phyloP scores from a whole-genome alignment of 2,329 filamentous ascomycete genomes.

The Purpureocillium lavendulum region DNA sequence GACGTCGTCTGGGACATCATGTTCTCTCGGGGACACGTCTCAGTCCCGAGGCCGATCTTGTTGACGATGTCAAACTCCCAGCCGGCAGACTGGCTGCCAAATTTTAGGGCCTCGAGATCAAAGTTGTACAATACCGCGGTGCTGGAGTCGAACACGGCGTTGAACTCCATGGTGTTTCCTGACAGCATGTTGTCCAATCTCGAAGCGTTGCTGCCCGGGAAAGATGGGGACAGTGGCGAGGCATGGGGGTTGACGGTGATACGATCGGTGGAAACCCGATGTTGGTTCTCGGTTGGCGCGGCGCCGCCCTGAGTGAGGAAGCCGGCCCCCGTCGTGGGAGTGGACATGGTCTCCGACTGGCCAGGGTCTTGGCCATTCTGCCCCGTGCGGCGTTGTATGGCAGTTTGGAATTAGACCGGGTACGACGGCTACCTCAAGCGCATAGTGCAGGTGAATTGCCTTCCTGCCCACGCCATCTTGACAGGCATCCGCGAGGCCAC shows the following conservation, averaged over 20 bases:
- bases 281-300: slow-evolving; percentile 30
- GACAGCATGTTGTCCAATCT: slow-evolving; percentile 41
- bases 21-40: slow-evolving; percentile 64
- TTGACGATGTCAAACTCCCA: slow-evolving; percentile 94
- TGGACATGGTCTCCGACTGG: slow-evolving; percentile 33
- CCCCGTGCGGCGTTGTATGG: slow-evolving; percentile 46
- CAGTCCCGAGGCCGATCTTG: slow-evolving; percentile 73
- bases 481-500: slow-evolving; percentile 81
- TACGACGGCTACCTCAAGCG: slow-evolving; percentile 78
- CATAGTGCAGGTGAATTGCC: slow-evolving; percentile 97
- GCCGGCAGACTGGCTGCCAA: slow-evolving; percentile 92
- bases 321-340: slow-evolving; percentile 29
- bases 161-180: slow-evolving; percentile 42
- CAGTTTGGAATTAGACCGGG: slow-evolving; percentile 71
- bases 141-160: slow-evolving; percentile 74
- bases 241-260: slow-evolving; percentile 56
- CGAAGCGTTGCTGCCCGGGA: slow-evolving; percentile 45
- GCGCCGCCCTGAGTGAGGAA: slow-evolving; percentile 41
- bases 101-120: slow-evolving; percentile 78
- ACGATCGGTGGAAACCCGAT: slow-evolving; percentile 37
- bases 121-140: slow-evolving; percentile 94
- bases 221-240: slow-evolving; percentile 67
- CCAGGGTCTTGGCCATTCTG: slow-evolving; percentile 37
- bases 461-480: slow-evolving; percentile 97
- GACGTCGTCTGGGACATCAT: slow-evolving; percentile 33